Conservation (phyloP, 1,284 basidiomycete genomes). For the Cyathus olla region DNA sequence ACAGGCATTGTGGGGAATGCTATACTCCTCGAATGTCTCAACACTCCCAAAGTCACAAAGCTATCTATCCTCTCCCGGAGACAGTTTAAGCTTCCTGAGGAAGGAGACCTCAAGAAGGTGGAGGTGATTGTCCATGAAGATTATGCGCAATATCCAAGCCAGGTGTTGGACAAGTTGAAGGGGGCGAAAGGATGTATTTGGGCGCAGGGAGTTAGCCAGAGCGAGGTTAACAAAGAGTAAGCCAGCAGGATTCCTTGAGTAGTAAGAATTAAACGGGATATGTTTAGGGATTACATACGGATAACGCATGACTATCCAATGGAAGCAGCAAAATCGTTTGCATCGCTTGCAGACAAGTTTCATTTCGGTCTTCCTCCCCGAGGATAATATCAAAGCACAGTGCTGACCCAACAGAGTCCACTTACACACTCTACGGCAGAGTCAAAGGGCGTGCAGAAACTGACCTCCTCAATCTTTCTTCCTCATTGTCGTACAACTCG, state of each 20-base stretch:
- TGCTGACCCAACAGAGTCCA: slow-evolving; percentile 22
- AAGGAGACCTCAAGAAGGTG: slow-evolving; percentile 25
- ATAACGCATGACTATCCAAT: slow-evolving; percentile 37
- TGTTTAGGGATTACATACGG: slow-evolving; percentile 23
- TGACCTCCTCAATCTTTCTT: slow-evolving; percentile 23
- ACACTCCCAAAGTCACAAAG: slow-evolving; percentile 25
- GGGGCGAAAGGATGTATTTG: slow-evolving; percentile 37
- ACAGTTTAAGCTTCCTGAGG: slow-evolving; percentile 19
- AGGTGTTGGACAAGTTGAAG: slow-evolving; percentile 26
- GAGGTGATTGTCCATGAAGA: slow-evolving; percentile 33
- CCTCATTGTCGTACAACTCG: slow-evolving; percentile 3
- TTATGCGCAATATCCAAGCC: slow-evolving; percentile 17
- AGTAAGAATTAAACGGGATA: background rate
- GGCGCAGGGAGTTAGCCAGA: slow-evolving; percentile 37
- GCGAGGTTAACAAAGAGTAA: slow-evolving; percentile 28
- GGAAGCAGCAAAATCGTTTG: slow-evolving; percentile 37
- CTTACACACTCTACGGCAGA: slow-evolving; percentile 24
- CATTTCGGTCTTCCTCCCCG: too few species aligned
- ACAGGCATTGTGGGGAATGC: slow-evolving; percentile 33
- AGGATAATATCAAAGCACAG: too few species aligned
- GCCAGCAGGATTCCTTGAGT: background rate
- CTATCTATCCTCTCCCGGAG: slow-evolving; percentile 40
- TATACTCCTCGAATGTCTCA: slow-evolving; percentile 31
- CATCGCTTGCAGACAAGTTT: slow-evolving; percentile 23
- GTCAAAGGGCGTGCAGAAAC: slow-evolving; percentile 34